Conservation (phyloP, 257 asterid genomes). For the Leptodermis oblonga region DNA sequence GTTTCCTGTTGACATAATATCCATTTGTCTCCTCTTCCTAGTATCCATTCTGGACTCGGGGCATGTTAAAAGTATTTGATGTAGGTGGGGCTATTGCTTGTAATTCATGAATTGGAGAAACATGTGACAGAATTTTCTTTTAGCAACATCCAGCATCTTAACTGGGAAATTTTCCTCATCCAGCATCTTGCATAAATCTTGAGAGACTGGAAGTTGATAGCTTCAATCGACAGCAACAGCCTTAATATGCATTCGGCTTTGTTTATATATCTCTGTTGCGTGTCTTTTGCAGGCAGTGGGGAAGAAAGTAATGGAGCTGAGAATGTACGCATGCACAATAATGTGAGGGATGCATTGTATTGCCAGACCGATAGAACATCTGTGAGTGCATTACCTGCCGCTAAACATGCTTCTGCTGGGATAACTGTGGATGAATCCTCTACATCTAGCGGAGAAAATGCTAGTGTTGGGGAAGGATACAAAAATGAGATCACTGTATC, state of each 20-base stretch:
- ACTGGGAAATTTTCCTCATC: background rate
- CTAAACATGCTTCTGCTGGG: slow-evolving; percentile 35
- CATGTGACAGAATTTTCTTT: no score
- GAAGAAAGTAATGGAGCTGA: slow-evolving; percentile 24
- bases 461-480: slow-evolving; percentile 38
- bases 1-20: no score
- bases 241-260: background rate
- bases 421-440: slow-evolving; percentile 31
- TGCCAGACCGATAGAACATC: slow-evolving; percentile 18
- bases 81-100: background rate
- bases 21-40: no score
- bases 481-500: slow-evolving; percentile 46
- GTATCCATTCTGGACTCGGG: no score
- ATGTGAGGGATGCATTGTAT: slow-evolving; percentile 31
- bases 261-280: background rate
- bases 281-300: slow-evolving; percentile 37
- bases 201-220: background rate
- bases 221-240: background rate
- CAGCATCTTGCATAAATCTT: background rate
- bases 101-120: no score
- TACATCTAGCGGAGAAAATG: slow-evolving; percentile 39
- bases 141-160: no score
- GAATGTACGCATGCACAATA: slow-evolving; percentile 22
- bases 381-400: slow-evolving; percentile 19
- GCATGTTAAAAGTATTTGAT: no score